Conservation (phyloP, 495 filamentous ascomycete species). For the Opeltia flavorubescens region DNA sequence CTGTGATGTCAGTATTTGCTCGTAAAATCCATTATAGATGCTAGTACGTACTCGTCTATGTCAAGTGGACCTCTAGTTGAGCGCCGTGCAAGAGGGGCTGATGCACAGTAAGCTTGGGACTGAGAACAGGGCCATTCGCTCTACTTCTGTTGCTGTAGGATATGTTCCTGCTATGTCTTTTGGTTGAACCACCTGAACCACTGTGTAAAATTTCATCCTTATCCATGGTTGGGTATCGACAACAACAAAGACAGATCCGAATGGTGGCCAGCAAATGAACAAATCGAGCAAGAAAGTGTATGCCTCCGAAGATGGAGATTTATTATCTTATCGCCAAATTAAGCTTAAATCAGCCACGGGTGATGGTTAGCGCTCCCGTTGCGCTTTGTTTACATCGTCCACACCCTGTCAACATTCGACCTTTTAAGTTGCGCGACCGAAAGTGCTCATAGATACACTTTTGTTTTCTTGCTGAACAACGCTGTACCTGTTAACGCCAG, state of each 20-base stretch:
- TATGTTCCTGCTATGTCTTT: conserved; percentile 9
- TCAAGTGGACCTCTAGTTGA: conserved; percentile 39
- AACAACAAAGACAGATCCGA: too few relatives aligned
- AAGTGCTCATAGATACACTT: too few relatives aligned
- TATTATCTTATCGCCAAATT: conserved; percentile 1
- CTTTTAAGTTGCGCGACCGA: too few relatives aligned
- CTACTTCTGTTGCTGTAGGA: conserved; percentile 11
- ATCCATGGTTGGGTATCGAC: background rate
- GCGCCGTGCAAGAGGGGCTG: conserved; percentile 35
- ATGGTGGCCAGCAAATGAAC: too few relatives aligned
- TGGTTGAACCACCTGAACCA: background rate
- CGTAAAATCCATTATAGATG: background rate
- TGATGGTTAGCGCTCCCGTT: background rate
- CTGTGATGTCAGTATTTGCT: conserved; percentile 12
- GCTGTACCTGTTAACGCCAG: too few relatives aligned
- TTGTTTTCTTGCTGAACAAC: too few relatives aligned
- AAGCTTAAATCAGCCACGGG: too few relatives aligned
- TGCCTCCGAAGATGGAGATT: background rate
- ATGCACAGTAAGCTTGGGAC: conserved; percentile 11
- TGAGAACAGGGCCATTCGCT: background rate
- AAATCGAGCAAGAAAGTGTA: background rate
- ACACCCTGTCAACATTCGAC: background rate
- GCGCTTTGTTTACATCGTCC: background rate
- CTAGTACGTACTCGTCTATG: conserved; percentile 30
- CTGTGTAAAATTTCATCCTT: background rate